A percentile compares a stretch with the other conserved stretches of the same genome.
These are phyloP conservation scores for Corinectria fuckeliana DNA, from an alignment of 2,329 filamentous ascomycete species.

Conservation along the genomic window DNA sequence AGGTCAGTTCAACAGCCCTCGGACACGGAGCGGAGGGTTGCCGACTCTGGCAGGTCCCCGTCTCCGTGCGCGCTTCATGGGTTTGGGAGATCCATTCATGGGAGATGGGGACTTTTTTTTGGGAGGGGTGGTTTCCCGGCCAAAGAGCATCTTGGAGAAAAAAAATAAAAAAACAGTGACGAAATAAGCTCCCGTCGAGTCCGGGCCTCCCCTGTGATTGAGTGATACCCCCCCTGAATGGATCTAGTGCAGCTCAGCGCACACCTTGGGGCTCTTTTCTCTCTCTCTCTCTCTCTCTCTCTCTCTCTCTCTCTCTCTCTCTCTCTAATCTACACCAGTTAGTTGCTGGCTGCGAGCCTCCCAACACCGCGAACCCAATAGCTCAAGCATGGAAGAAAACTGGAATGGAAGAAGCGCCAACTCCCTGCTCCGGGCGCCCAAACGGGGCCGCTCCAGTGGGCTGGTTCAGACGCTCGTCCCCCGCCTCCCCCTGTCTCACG, in stretches of 20 bases:
- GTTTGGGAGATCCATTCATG: not conserved
- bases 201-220: not conserved
- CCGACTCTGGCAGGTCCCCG: conserved; percentile 9
- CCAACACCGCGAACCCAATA: not conserved
- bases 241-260: not conserved
- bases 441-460: not conserved
- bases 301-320: no score
- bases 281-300: no score
- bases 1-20: not conserved
- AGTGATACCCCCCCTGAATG: no score
- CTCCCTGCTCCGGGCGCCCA: not conserved
- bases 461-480: not conserved
- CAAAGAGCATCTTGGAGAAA: conserved; percentile 3
- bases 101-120: conserved; percentile 11
- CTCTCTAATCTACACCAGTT: no score
- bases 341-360: no score
- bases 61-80: not conserved
- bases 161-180: not conserved
- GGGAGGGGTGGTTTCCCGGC: conserved; percentile 9
- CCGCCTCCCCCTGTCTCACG: not conserved
- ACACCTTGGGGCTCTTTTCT: not conserved
- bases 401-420: no score
- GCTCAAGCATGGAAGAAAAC: no score
- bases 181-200: not conserved
- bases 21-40: not conserved